Conservation (phyloP, 805 yeast species). For the Maudiozyma barnettii region DNA sequence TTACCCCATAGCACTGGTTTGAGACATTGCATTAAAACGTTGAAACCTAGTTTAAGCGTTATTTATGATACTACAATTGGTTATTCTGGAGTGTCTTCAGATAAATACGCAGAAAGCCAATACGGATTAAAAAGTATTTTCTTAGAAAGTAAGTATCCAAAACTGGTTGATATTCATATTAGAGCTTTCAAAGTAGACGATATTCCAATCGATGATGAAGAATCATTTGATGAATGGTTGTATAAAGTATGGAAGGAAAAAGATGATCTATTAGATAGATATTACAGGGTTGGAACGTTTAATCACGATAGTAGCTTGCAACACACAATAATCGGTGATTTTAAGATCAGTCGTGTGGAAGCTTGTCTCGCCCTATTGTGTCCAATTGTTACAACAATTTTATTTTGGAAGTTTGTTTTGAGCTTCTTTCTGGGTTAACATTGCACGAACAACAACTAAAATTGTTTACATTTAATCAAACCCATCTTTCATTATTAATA, state of each 20-base stretch:
- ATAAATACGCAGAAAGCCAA: conserved; percentile 67
- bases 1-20: conserved; percentile 83
- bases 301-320: conserved; percentile 14
- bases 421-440: background rate
- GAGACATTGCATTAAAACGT: conserved; percentile 49
- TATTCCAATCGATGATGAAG: conserved; percentile 49
- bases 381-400: conserved; percentile 9
- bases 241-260: conserved; percentile 65
- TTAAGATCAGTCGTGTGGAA: conserved; percentile 16
- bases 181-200: conserved; percentile 47
- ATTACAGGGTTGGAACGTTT: conserved; percentile 48
- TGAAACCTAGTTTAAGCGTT: conserved; percentile 42
- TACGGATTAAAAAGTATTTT: conserved; percentile 59
- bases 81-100: conserved; percentile 57
- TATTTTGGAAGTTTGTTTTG: conserved; percentile 1
- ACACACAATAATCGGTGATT: conserved; percentile 14
- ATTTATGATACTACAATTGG: conserved; percentile 81
- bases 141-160: conserved; percentile 65
- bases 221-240: conserved; percentile 73
- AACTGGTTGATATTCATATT: conserved; percentile 52
- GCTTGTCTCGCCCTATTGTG: conserved; percentile 11
- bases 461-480: background rate
- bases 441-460: background rate
- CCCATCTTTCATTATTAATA: no score
- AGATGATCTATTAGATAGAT: conserved; percentile 59